Evolutionary conservation across 805 yeast genomes (phyloP), one percentile per base, ranked within the genome.

Genomic region (Hanseniaspora pseudoguilliermondii): DNA sequence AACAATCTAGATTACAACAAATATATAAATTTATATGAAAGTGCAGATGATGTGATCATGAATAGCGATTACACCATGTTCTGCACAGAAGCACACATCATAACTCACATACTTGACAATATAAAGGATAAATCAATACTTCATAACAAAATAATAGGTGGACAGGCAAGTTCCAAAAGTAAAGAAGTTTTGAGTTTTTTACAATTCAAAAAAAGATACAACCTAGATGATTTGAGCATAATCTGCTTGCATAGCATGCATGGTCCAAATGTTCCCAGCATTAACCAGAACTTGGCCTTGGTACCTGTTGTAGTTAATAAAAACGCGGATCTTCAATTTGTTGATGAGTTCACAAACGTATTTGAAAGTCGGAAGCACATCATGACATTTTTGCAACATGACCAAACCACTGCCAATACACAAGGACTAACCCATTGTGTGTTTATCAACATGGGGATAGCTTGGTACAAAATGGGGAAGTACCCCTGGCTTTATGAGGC

Each of bases 351-450:
- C 5, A 75, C 90, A 58, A 71, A 83, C 4, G 86, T 95, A 65
- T 75, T 93, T 52, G 73, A 84, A 34, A 87, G 96, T 13, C 84
- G 84, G 60, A 74, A 78, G 38, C 97, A 89, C 27, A 76, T 81
- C 55, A 73, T 93, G 35, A 75, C 87, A 0, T 95, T 93, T n/a
- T 75, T 79, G 54, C 90, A 90, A 65, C 98, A 93, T 67, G 98
- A 93, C 67, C 80, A 78, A 62, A 91, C 93, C 59, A 91, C 98
- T 0, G 98, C 98, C 0, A 98, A 93, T 67, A 93, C 97, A 1
- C 98, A 93, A 68, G 97, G 97, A 0, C 96, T 91, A 18, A 93
- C 98, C 0, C 98, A 93, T 66, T 97, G 97, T 13, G 97, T 97
- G 0, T 93, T 93, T 65, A 73, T 93, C 58, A 83, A 95, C 57